phyloP scores from a whole-genome alignment of 768 basidiomycete genomes.

The Suillus plorans region DNA sequence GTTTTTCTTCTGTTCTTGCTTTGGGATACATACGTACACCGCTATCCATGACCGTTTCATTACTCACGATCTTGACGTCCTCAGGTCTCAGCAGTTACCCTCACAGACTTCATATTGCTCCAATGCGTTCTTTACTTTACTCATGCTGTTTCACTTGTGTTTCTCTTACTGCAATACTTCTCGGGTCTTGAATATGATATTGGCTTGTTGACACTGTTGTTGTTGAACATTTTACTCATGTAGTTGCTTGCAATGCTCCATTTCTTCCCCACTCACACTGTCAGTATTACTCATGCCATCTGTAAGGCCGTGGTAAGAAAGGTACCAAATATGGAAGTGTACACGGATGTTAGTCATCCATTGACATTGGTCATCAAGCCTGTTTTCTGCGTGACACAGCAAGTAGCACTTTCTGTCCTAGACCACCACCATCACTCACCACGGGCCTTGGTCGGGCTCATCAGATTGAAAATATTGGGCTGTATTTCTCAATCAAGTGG shows the following conservation, averaged over 20 bases:
- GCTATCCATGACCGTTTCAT: conserved; percentile 16
- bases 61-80: conserved; percentile 12
- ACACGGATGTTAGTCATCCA: background rate
- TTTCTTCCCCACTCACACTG: background rate
- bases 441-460: conserved; percentile 12
- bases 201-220: conserved; percentile 5
- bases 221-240: conserved; percentile 7
- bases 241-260: conserved; percentile 8
- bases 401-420: conserved; percentile 13
- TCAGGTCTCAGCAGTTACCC: conserved; percentile 17
- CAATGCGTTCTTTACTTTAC: conserved; percentile 12
- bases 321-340: background rate
- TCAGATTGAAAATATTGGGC: conserved; percentile 5
- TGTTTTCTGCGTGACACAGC: conserved; percentile 19
- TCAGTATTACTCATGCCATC: too few species aligned
- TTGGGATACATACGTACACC: conserved; percentile 17
- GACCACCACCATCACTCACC: conserved; percentile 23
- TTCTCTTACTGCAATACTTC: conserved; percentile 15
- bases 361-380: conserved; percentile 22
- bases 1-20: conserved; percentile 17
- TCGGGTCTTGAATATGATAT: conserved; percentile 7
- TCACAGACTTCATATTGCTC: conserved; percentile 24
- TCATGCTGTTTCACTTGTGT: conserved; percentile 26
- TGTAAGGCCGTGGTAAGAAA: background rate
- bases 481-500: conserved; percentile 13